phyloP scores from a whole-genome alignment of 164 flowering plant species.

The Aristolochia californica region DNA sequence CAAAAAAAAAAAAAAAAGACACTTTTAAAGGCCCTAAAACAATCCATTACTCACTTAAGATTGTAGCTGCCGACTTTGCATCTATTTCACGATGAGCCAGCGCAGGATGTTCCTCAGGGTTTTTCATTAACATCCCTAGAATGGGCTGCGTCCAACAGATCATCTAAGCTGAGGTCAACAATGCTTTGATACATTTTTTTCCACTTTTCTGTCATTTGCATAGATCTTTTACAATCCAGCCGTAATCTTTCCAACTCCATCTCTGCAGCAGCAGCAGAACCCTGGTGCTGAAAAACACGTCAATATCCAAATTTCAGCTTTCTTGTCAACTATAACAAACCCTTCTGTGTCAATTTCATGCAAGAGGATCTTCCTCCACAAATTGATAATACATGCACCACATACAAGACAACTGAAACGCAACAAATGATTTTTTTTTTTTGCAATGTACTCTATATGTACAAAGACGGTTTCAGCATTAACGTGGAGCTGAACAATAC shows the following conservation, averaged over 20 bases:
- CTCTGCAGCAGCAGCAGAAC: constrained; percentile 50
- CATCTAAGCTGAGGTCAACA: constrained; percentile 43
- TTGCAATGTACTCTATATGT: background rate
- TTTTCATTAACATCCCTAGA: background rate
- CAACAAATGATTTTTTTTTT: background rate
- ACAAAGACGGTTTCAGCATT: background rate
- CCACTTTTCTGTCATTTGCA: constrained; percentile 55
- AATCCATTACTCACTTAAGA: no score
- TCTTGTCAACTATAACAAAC: background rate
- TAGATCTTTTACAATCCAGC: constrained; percentile 34
- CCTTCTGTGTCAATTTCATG: no score
- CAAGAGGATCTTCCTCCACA: no score
- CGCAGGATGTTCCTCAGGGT: background rate
- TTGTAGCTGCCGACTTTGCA: no score
- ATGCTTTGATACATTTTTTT: constrained; percentile 54
- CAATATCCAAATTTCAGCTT: background rate
- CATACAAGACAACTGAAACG: background rate
- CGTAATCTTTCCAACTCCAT: constrained; percentile 64
- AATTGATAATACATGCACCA: no score
- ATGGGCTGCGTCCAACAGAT: constrained; percentile 34
- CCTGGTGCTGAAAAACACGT: constrained; percentile 42
- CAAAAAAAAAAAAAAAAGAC: no score
- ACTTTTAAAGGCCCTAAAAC: no score
- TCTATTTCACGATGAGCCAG: background rate
- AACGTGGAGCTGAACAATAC: no score